Base-by-base conservation (phyloP, 352 stramenopile species). In the Pythium angustatum region DNA sequence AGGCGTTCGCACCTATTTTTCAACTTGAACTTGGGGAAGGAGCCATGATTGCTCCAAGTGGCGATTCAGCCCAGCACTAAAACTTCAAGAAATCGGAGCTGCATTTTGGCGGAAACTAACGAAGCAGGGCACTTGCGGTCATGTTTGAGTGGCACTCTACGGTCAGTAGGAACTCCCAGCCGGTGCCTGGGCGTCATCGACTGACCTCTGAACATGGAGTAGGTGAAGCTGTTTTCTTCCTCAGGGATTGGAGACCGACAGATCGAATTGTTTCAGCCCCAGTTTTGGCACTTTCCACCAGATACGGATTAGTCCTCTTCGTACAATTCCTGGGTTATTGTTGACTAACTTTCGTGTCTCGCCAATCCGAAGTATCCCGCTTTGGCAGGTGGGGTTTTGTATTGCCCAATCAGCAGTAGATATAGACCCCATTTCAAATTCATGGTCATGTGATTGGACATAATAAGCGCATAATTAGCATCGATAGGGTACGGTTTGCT, bases 11-110 rank as follows among this genome's bases (percentile, higher is more conserved):
- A 59, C 52, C 57, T 57, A 57, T 60, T 64, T 64, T 59, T 64
- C 54, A 69, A 64, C 55, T 69, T 64, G 55, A 69, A 64, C 55
- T 64, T 64, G 54, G 62, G 62, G 47, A 63, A 51, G 36, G 54
- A 69, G 62, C 62, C 53, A 69, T 64, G 54, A 64, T 59, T 64
- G 49, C 54, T 55, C 41, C 31, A 28, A 44, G 60, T 47, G 50
- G 24, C 44, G 24, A 36, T 52, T 61, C 40, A 17, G 14, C 8
- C 30, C 2, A 45, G 43, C 27, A n/a, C 27, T 15, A 51, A 62
- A 62, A 62, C 40, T 54, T 62, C 55, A 44, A 53, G 34, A 34
- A 60, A 28, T 21, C n/a, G 4, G 11, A 5, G 36, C 36, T 19
- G 6, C 11, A 15, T 45, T n/a, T 11, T 26, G 40, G n/a, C 5